Evolutionary conservation across 495 filamentous ascomycete species (phyloP).

Genomic region (Talaromyces adpressus): DNA sequence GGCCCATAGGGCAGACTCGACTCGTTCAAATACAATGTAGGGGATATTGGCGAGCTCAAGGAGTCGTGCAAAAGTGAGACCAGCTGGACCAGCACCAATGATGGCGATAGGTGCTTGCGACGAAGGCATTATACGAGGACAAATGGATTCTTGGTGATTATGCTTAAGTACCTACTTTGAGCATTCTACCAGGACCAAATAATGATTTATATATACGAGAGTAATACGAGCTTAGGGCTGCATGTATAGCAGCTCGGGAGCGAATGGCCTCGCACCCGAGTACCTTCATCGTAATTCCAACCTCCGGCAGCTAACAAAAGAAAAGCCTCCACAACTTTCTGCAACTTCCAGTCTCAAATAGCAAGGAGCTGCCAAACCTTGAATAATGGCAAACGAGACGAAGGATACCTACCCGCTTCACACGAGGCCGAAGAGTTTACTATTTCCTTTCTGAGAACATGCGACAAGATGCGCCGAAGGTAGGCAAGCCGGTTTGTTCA

Average conservation of each 20-base stretch:
- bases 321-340: not conserved
- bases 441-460: too few species aligned
- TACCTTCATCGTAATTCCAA: not conserved
- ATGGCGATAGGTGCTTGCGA: conserved; percentile 37
- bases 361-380: too few species aligned
- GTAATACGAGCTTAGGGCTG: not conserved
- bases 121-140: not conserved
- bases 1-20: conserved; percentile 17
- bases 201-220: not conserved
- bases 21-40: conserved; percentile 43
- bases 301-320: not conserved
- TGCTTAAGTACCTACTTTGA: not conserved
- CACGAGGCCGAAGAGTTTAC: too few species aligned
- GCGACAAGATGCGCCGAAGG: too few species aligned
- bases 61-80: conserved; percentile 48
- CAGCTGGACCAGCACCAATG: conserved; percentile 49
- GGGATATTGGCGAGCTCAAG: conserved; percentile 34
- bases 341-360: not conserved
- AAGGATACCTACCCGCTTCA: too few species aligned
- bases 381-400: too few species aligned
- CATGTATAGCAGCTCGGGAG: not conserved
- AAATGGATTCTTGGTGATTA: not conserved
- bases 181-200: not conserved
- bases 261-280: not conserved
- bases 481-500: too few species aligned